Base-by-base conservation (phyloP, 306 rosid genomes). In the Canavalia ensiformis region DNA sequence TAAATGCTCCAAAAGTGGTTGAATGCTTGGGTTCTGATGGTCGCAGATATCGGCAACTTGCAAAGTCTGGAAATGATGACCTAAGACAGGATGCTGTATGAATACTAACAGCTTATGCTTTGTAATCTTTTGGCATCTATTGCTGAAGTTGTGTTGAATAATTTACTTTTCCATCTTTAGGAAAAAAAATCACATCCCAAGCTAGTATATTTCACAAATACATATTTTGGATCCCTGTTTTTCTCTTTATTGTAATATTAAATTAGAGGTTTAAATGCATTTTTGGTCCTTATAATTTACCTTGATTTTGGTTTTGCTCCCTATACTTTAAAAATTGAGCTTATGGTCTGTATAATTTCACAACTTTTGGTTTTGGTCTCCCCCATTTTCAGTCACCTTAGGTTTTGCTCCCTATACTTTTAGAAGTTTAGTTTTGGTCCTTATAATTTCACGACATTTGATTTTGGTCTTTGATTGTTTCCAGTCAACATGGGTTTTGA, bases 61-160 rank as follows among this genome's bases (percentile, higher is more conserved):
- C 98, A 82, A 95, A 95, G 87, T 95, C 98, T 79, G 98, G 98
- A 87, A 92, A 95, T 76, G 98, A 95, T 65, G 97, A 95, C 84
- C 88, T 95, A 62, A 85, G 98, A 87, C 98, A 95, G 76, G 98
- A 95, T 83, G 98, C 98, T 81, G 98, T 95, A 90, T 31, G 88
- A 85, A 65, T 67, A 71, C 79, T 42, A 39, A 80, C 50, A 71
- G 4, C 68, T 68, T 80, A 49, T 80, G 13, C 51, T 80, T 35
- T 69, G 42, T 8, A 75, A 35, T 75, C 29, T 25, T 79, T 68
- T 68, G 67, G 50, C 56, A 46, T 82, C 37, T 60, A 41, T 45
- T 73, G 45, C 55, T 18, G 72, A 55, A 54, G 41, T 74, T 84
- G 72, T 66, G 69, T 57, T 46, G 35, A 39, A 13, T 62, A 57